Conservation (phyloP, 2,329 filamentous ascomycete species). For the Diaporthe batatas region DNA sequence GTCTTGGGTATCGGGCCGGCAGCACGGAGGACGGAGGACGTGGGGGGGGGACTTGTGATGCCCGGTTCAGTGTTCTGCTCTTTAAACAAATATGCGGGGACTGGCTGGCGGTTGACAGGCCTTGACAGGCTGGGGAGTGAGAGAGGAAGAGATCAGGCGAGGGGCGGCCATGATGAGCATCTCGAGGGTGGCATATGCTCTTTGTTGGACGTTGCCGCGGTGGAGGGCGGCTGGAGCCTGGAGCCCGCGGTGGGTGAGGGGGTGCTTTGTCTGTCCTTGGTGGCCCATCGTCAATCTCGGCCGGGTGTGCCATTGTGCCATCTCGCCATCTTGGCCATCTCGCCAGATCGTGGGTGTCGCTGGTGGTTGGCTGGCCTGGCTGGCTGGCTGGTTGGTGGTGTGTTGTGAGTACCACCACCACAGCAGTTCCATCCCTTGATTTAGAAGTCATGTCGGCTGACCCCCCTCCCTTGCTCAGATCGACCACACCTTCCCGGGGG, state of each 20-base stretch:
- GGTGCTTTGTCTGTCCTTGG: slow-evolving; percentile 1
- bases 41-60: slow-evolving; percentile 18
- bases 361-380: no score
- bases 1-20: neutral
- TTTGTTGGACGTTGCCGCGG: slow-evolving; percentile 18
- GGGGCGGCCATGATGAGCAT: slow-evolving; percentile 24
- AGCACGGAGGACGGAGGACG: neutral
- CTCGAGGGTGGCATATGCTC: neutral
- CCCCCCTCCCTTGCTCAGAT: slow-evolving; percentile 31
- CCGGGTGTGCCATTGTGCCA: slow-evolving; percentile 29
- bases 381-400: slow-evolving; percentile 29
- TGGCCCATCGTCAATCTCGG: slow-evolving; percentile 25
- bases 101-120: neutral
- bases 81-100: slow-evolving; percentile 18
- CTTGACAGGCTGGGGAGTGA: neutral
- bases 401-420: neutral
- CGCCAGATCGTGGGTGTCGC: neutral
- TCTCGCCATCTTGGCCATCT: slow-evolving; percentile 18
- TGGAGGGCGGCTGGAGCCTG: neutral
- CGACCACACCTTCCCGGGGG: slow-evolving; percentile 2
- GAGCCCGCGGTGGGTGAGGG: neutral
- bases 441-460: slow-evolving; percentile 5
- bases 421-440: slow-evolving; percentile 6
- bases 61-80: slow-evolving; percentile 19
- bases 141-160: neutral